Conservation (phyloP, 2,329 filamentous ascomycete genomes). For the Diaporthe ampelina region DNA sequence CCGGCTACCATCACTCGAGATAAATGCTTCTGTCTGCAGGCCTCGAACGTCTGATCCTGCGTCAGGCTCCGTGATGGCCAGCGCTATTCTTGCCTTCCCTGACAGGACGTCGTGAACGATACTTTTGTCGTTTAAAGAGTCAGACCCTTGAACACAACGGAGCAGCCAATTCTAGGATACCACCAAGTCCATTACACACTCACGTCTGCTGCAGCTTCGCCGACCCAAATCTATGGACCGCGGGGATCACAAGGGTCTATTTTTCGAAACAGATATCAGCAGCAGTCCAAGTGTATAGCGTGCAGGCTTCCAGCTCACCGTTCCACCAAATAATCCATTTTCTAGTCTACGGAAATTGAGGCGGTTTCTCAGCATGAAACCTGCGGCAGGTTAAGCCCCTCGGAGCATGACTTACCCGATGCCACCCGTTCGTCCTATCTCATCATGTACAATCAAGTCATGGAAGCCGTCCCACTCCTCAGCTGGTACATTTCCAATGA, state of each 20-base stretch:
- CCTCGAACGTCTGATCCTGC: slow-evolving; percentile 43
- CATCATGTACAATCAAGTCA: slow-evolving; percentile 53
- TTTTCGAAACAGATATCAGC: too few relatives aligned
- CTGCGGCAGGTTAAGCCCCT: too few relatives aligned
- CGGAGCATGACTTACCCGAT: slow-evolving; percentile 43
- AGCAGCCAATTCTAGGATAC: not conserved
- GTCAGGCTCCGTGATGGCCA: slow-evolving; percentile 44
- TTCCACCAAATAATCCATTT: slow-evolving; percentile 38
- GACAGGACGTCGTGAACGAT: slow-evolving; percentile 52
- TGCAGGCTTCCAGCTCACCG: not conserved
- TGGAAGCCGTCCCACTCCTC: slow-evolving; percentile 55
- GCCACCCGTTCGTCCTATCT: slow-evolving; percentile 49
- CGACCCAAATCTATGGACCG: slow-evolving; percentile 47
- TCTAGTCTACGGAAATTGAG: slow-evolving; percentile 28
- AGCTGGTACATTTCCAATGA: slow-evolving; percentile 47
- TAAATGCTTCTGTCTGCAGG: slow-evolving; percentile 40
- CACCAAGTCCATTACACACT: slow-evolving; percentile 37
- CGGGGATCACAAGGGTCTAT: slow-evolving; percentile 40
- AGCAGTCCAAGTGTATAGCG: too few relatives aligned
- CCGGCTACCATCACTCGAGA: slow-evolving; percentile 40
- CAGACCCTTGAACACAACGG: slow-evolving; percentile 35
- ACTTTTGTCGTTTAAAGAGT: slow-evolving; percentile 31
- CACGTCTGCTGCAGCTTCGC: slow-evolving; percentile 45
- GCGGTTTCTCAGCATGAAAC: too few relatives aligned
- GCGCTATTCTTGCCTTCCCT: slow-evolving; percentile 50